Evolutionary conservation across 2,329 filamentous ascomycete genomes (phyloP).

Genomic region (Fusarium udum): DNA sequence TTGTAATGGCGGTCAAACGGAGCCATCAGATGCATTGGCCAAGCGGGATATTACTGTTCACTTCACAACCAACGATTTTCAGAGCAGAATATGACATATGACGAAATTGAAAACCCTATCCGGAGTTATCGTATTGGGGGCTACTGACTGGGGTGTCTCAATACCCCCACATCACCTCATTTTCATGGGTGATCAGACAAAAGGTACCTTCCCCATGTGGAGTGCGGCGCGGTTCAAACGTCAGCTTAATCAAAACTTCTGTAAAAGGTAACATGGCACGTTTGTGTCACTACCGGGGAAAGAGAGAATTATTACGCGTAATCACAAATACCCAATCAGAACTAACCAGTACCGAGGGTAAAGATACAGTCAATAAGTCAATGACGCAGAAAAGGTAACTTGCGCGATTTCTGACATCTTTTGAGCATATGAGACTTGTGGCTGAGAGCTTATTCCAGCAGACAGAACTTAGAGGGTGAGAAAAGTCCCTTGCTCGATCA

Average conservation of each 20-base stretch:
- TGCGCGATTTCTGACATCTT: neutral
- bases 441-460: no score
- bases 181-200: neutral
- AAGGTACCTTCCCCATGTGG: neutral
- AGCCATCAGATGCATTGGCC: neutral
- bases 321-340: neutral
- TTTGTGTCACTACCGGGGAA: neutral
- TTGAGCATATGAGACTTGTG: neutral
- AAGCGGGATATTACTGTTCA: neutral
- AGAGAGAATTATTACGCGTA: neutral
- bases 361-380: neutral
- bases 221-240: neutral
- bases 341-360: neutral
- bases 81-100: neutral
- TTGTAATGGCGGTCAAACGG: neutral
- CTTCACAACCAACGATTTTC: neutral
- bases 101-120: neutral
- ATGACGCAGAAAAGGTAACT: neutral
- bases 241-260: neutral
- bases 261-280: neutral
- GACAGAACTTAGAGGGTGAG: no score
- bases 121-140: fast-evolving
- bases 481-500: no score
- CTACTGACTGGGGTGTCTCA: neutral
- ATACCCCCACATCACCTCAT: neutral